Evolutionary conservation across 345 rosid genomes (phyloP).

Genomic region (Pseudoturritis turrita): DNA sequence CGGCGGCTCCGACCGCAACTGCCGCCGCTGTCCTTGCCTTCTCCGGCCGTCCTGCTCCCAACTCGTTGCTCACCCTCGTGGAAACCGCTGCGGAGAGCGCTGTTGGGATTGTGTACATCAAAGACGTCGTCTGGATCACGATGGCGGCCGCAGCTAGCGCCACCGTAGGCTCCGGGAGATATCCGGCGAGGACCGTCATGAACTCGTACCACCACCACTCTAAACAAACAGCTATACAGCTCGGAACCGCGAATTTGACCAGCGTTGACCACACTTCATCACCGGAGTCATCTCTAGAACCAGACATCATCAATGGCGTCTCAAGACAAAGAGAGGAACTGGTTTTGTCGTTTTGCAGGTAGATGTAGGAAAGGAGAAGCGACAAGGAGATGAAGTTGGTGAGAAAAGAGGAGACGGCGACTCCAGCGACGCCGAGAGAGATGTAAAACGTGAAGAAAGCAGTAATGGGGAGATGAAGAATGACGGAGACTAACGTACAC

Average conservation of each 20-base stretch:
- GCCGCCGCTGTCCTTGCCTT: constrained; percentile 56
- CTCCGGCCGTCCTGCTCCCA: constrained; percentile 67
- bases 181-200: constrained; percentile 87
- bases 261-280: constrained; percentile 55
- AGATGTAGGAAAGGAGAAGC: constrained; percentile 52
- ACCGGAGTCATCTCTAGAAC: not conserved
- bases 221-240: constrained; percentile 80
- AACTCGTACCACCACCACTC: constrained; percentile 99
- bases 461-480: constrained; percentile 60
- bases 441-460: constrained; percentile 50
- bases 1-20: constrained; percentile 56
- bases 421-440: constrained; percentile 61
- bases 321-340: constrained; percentile 9
- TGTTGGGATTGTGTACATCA: constrained; percentile 75
- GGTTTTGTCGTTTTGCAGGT: constrained; percentile 9
- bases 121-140: constrained; percentile 80
- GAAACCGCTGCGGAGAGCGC: constrained; percentile 75
- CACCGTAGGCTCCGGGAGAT: constrained; percentile 48
- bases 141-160: constrained; percentile 70
- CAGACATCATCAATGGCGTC: constrained; percentile 17
- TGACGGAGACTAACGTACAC: constrained; percentile 55
- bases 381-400: constrained; percentile 60
- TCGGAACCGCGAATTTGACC: constrained; percentile 61
- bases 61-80: constrained; percentile 79
- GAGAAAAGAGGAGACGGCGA: constrained; percentile 62